Evolutionary conservation across 1,284 basidiomycete species (phyloP), one percentile per base, ranked within the genome.

Genomic region (Austroboletus novae-zelandiae): DNA sequence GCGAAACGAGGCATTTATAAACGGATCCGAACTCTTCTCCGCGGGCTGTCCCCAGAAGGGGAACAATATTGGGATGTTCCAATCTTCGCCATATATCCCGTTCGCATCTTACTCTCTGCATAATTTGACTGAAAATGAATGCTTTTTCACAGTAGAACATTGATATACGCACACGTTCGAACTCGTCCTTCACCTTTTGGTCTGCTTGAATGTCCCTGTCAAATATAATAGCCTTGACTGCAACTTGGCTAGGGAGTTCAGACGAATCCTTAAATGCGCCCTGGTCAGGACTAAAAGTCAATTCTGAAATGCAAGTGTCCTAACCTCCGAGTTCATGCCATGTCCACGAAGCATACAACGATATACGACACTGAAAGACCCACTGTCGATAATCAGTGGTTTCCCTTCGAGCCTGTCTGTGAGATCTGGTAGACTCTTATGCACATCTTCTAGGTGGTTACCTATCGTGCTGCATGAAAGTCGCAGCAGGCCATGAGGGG

Each of bases 1-100:
- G 18, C 9, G 53, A 42, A 36, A 54, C 53, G 40, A 56, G 43
- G 43, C 53, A 54, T 2, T 40, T 30, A 47, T 52, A 13, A 5
- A 56, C 44, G 1, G 54, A 52, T 15, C 29, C 51, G 9, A 53
- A 53, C 3, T 23, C 35, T 23, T 9, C 23, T 2, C 48, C 48
- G 3, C 1, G 1, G 9, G 44, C 48, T 7, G 5, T 40, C 5
- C 51, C 51, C 2, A 51, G 11, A 30, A 53, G 36, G 0, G 40
- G 48, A 5, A 51, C 48, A 8, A 53, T 53, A 30, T 51, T 51
- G 3, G 40, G 43, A 6, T 55, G 47, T 0, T 36, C 27, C 11
- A 54, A 13, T 32, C 48, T 40, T 36, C 14, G 35, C 52, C 52
- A 54, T 43, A 54, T 17, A 27, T 34, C 52, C 11, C 37, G 29